Evolutionary conservation across 2,329 filamentous ascomycete genomes (phyloP), one percentile per base, ranked within the genome.

Genomic region (Coniella vitis): DNA sequence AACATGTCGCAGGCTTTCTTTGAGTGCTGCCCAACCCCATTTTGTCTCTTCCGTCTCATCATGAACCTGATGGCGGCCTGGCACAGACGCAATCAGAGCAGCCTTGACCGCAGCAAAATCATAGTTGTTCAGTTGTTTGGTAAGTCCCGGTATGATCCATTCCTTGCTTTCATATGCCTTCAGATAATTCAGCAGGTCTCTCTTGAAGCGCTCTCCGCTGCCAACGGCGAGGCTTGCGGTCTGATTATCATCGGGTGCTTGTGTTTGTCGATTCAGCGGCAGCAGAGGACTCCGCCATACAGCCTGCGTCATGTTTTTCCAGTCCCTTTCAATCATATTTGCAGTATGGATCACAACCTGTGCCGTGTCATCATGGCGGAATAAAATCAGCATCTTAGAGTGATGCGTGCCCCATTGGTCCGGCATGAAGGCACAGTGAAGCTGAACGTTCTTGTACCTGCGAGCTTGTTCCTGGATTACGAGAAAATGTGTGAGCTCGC

Each of bases 311-410:
- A 95, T 87, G 57, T 93, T 93, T 1, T 73, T 77, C 90, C 90
- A 95, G 63, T 95, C 90, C 48, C 83, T 81, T 4, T 75, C 61
- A n/a, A 95, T 91, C 84, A 95, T 89, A 58, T 95, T 95, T 16
- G 90, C 88, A 0, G 90, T 95, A 58, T 94, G 87, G 25, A 95
- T 90, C 48, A 94, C 67, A 5, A 95, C 70, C 65, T 94, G 86
- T 0, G 84, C 86, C 0, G 75, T 79, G 54, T 85, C 81, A 61
- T 95, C 88, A 62, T 86, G 82, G 4, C 86, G 78, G 53, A 95
- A 72, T 4, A 95, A 65, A n/a, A 95, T 71, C 65, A 95, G 78
- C 86, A 95, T 93, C 65, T 95, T 93, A 12, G 86, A 74, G 57
- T 84, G 89, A 64, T 95, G 90, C 0, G 89, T 95, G 3, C 90